Base-by-base conservation (phyloP, 805 yeast species). In the Teunomyces pallodes region DNA sequence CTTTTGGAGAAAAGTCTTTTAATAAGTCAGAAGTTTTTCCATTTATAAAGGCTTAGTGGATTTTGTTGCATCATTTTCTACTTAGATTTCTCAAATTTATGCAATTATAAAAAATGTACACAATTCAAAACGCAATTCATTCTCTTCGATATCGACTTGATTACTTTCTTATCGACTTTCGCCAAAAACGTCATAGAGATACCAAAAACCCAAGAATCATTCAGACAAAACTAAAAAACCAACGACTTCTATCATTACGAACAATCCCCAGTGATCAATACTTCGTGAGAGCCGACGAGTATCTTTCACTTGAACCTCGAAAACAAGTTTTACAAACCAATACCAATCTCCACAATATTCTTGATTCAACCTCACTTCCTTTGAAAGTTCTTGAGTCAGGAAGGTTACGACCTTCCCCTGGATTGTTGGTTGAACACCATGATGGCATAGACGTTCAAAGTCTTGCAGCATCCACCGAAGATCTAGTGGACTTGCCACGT, bases 181-280 rank as follows among this genome's bases (percentile, higher is more conserved):
- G 64, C 17, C 72, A 67, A 46, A 60, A 61, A 36, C 72, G 65
- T 57, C 75, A 76, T 57, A 70, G 69, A 56, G 64, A 66, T 36
- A 58, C 64, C 30, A 58, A 58, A 33, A 69, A 67, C 49, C 72
- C 72, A 2, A 55, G 72, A 14, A 68, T 75, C 5, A 66, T 74
- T 24, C 72, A 71, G 10, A 54, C 67, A 4, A 66, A 62, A 49
- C 62, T 68, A 45, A 55, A 61, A 14, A 58, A 69, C 48, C 65
- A 62, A 46, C 64, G 58, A 10, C 59, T 76, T 27, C 44, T 70
- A 30, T 64, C 79, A 4, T 65, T 76, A 53, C 57, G 81, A 47
- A 65, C 74, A 0, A 57, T 56, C 40, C 71, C 73, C 10, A 56
- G 59, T 16, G 72, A 67, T 43, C 59, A 57, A 48, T 72, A 70